Base-by-base conservation (phyloP, 192 early-diverging fungal genomes). In the Linnemannia zychae region DNA sequence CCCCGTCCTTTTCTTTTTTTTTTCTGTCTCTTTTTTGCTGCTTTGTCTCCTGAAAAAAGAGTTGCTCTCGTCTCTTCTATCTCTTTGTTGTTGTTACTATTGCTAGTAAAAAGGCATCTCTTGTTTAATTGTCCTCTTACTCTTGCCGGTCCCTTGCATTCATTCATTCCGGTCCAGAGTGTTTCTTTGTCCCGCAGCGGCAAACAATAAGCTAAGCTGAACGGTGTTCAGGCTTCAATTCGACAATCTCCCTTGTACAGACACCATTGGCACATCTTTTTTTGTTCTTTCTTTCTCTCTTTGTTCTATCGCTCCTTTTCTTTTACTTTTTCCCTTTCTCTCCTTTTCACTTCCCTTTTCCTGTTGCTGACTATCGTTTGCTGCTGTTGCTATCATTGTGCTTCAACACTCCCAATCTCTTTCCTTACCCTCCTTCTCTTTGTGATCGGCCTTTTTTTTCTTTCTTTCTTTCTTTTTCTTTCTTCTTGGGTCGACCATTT, bases 101-200 rank as follows among this genome's bases (percentile, higher is more conserved):
- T n/a, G n/a, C n/a, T n/a, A n/a, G n/a, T n/a, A n/a, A 60, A 60
- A 60, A 60, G 11, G 57, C 52, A 57, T 28, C 20, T 24, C 9
- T 49, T 49, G 9, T 49, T 15, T 6, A 9, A 28, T 31, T 31
- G 12, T 15, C 57, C 31, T 28, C 15, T 3, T 63, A n/a, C 57
- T 63, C 7, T 57, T 22, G 20, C 22, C 52, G 52, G 57, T 63
- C 57, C 57, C 57, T 63, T 63, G 57, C 57, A 63, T 63, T 63
- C 57, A n/a, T 57, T 57, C 52, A 63, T 63, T 28, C 12, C 57
- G 7, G 28, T 28, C 13, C 28, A 28, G 13, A 3, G 12, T 63
- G 28, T 63, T 9, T 13, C 9, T 63, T 28, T 31, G 9, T 12
- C 47, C n/a, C 52, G 52, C 22, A 57, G 28, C 28, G 24, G 57